Conservation (phyloP, 1,284 basidiomycete genomes). For the Cystobasidium slooffiae region DNA sequence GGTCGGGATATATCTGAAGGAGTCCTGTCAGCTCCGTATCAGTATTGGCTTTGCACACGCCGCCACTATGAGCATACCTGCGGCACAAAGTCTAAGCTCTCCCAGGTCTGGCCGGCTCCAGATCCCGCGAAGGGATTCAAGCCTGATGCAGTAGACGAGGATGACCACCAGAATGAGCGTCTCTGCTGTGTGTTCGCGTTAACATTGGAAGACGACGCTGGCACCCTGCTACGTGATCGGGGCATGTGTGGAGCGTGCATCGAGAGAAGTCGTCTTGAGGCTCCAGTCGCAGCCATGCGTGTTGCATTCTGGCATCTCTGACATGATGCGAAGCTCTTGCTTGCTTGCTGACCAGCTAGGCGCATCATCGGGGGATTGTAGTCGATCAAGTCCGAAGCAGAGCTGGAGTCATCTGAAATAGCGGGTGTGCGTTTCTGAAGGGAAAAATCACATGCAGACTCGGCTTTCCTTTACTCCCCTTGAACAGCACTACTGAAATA, state of each 20-base stretch:
- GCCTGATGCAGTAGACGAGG: background rate
- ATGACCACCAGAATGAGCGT: slow-evolving; percentile 29
- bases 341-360: background rate
- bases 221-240: background rate
- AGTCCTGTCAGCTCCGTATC: background rate
- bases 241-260: background rate
- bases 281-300: background rate
- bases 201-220: background rate
- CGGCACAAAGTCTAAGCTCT: slow-evolving; percentile 40
- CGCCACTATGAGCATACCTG: slow-evolving; percentile 17
- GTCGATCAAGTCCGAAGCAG: background rate
- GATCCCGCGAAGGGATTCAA: slow-evolving; percentile 24
- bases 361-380: background rate
- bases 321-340: background rate
- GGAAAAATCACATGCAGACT: slow-evolving; percentile 15
- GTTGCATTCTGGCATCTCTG: background rate
- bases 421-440: background rate
- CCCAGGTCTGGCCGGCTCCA: slow-evolving; percentile 30
- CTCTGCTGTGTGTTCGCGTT: background rate
- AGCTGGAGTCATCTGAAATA: background rate
- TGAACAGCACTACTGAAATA: too few relatives aligned
- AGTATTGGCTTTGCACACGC: background rate
- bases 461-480: background rate
- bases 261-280: background rate
- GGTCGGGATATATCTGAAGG: slow-evolving; percentile 23